Percentiles rank a stretch among this genome's conserved stretches.
These are phyloP conservation scores for Juglanconis juglandina DNA, from an alignment of 2,329 filamentous ascomycete genomes.

Conservation along the genomic window DNA sequence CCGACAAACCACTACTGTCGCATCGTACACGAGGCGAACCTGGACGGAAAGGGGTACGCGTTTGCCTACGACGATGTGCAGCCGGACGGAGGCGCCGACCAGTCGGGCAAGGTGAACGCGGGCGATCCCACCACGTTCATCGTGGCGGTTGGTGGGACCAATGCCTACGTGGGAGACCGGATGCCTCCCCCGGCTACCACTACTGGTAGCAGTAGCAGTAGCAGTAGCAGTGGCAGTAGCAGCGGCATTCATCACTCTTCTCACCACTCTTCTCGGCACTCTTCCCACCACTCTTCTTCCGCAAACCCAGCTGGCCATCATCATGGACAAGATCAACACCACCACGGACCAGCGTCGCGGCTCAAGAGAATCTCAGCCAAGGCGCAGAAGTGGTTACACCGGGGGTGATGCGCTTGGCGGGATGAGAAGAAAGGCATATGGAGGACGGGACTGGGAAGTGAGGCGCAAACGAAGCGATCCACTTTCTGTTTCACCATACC, in stretches of 20 bases:
- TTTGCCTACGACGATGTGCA: conserved; percentile 62
- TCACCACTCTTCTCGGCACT: background rate
- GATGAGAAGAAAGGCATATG: too few relatives aligned
- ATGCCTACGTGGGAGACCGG: conserved; percentile 25
- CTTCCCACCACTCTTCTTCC: background rate
- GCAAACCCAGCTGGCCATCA: background rate
- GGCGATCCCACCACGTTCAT: conserved; percentile 46
- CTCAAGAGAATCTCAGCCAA: conserved; percentile 9
- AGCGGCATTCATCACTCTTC: background rate
- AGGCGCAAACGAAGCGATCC: background rate
- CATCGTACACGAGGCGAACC: conserved; percentile 51
- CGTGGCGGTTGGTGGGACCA: conserved; percentile 46
- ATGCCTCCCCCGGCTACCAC: background rate
- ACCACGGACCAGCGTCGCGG: background rate
- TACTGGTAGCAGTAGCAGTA: background rate
- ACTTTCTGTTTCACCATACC: background rate
- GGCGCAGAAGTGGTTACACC: conserved; percentile 15
- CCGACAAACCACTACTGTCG: conserved; percentile 57
- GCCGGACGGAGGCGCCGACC: conserved; percentile 46
- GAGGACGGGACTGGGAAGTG: background rate
- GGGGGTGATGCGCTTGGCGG: too few relatives aligned
- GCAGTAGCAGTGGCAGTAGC: background rate
- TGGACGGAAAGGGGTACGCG: conserved; percentile 55
- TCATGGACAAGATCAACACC: background rate
- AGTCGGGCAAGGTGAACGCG: conserved; percentile 54